Evolutionary conservation across 2,329 filamentous ascomycete genomes (phyloP), one percentile per base, ranked within the genome.

Genomic region (Colletotrichum tropicicola): DNA sequence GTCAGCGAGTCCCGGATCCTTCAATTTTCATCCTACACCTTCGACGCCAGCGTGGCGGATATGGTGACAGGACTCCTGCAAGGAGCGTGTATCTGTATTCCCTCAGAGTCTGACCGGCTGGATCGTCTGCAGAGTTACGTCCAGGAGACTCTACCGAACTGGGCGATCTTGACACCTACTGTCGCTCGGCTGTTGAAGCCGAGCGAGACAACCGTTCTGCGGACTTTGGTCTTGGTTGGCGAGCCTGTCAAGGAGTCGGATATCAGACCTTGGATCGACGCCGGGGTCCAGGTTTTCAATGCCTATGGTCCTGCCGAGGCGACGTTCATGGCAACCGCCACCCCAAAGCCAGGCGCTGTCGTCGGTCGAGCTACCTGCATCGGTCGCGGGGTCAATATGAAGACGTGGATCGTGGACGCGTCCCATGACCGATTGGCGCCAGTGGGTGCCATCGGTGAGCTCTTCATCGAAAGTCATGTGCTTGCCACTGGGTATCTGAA

Each of bases 61-160:
- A 82, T 84, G 1, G 74, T 87, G 12, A 80, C 82, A 1, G 80
- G 84, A 0, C 75, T 90, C 4, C 77, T 84, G 9, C 75, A 80
- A 23, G 88, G 88, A 17, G 87, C 84, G 0, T 88, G 85, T 59
- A 78, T 90, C 12, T 89, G 87, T 63, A 78, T 90, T 1, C 87
- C 88, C 0, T 81, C 82, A 9, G 76, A 82, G 2, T 71, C 79
- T 9, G 82, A 87, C 59, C 75, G 83, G 12, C 70, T 83, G 41
- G 79, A 83, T 58, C 80, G 87, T 59, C 75, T 89, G 4, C 73
- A 69, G 0, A 51, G 30, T 2, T 68, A 64, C 13, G 54, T 71
- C 13, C 62, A 62, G 5, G n/a, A 57, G 15, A 41, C 57, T 2
- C 51, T 52, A 1, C 61, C 63, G 2, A 67, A 62, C 12, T 58